Conservation (phyloP, 768 basidiomycete species). For the Lyophyllum decastes region DNA sequence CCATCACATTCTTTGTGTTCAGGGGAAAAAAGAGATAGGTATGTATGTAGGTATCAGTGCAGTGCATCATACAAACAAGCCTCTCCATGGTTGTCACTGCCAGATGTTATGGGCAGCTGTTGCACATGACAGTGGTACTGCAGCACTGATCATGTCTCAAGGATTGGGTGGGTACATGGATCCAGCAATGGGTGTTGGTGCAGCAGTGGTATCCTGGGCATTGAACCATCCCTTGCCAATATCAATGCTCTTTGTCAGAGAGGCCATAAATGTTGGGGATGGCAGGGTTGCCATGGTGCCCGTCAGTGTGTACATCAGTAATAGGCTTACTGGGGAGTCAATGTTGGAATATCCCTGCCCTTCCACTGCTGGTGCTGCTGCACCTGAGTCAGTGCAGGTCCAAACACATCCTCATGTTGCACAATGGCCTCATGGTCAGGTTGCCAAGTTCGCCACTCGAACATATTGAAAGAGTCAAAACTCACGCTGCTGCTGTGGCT, state of each 20-base stretch:
- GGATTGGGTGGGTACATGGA: conserved; percentile 60
- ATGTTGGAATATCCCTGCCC: conserved; percentile 44
- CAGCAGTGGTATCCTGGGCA: conserved; percentile 44
- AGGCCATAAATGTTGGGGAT: conserved; percentile 36
- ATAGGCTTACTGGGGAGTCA: conserved; percentile 35
- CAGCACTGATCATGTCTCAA: conserved; percentile 36
- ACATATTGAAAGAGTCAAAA: conserved; percentile 11
- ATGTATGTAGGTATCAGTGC: not conserved
- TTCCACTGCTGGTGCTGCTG: conserved; percentile 14
- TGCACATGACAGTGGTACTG: conserved; percentile 31
- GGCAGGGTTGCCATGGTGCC: conserved; percentile 63
- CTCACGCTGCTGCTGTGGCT: too few species aligned
- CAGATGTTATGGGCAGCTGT: conserved; percentile 1
- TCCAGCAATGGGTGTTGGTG: conserved; percentile 49
- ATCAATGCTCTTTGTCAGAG: conserved; percentile 39
- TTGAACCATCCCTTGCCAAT: conserved; percentile 59
- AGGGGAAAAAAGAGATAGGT: not conserved
- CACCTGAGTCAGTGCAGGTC: conserved; percentile 42
- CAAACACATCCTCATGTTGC: conserved; percentile 68
- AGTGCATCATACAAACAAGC: not conserved
- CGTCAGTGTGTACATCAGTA: conserved; percentile 72
- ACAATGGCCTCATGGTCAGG: conserved; percentile 20
- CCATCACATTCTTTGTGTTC: not conserved
- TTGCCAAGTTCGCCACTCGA: not conserved
- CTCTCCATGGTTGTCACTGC: conserved; percentile 7